Conservation (phyloP, 1,284 basidiomycete genomes). For the Leccinum subfulvum region DNA sequence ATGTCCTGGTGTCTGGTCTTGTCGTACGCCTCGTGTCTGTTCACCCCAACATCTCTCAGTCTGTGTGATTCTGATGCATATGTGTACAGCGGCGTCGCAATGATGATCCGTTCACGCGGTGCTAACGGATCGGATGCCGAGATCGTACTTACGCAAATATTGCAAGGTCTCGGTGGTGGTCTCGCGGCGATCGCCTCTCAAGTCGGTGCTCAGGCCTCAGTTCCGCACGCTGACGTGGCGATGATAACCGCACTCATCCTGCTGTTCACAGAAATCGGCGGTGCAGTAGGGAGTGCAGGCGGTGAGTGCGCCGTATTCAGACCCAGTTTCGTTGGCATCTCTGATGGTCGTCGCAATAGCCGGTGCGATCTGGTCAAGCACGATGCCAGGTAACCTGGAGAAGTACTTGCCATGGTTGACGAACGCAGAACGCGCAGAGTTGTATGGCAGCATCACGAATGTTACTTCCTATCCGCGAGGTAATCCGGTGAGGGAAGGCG, state of each 20-base stretch:
- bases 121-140: slow-evolving; percentile 58
- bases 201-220: slow-evolving; percentile 78
- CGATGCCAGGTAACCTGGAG: slow-evolving; percentile 47
- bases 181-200: slow-evolving; percentile 69
- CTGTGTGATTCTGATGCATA: slow-evolving; percentile 15
- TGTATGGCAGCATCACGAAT: slow-evolving; percentile 46
- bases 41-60: background rate
- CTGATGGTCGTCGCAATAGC: slow-evolving; percentile 24
- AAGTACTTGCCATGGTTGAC: slow-evolving; percentile 42
- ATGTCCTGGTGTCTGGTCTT: slow-evolving; percentile 64
- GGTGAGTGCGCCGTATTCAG: slow-evolving; percentile 37
- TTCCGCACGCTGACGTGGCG: slow-evolving; percentile 75
- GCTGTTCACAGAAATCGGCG: slow-evolving; percentile 78
- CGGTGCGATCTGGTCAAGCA: slow-evolving; percentile 49
- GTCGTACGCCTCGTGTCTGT: slow-evolving; percentile 56
- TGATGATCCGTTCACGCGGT: slow-evolving; percentile 74
- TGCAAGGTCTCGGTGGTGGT: slow-evolving; percentile 80
- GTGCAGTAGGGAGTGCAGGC: slow-evolving; percentile 67
- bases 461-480: slow-evolving; percentile 40
- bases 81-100: slow-evolving; percentile 53
- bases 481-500: slow-evolving; percentile 48
- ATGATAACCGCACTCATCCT: slow-evolving; percentile 81
- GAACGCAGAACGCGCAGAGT: slow-evolving; percentile 27
- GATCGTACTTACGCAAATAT: slow-evolving; percentile 68
- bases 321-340: background rate